Evolutionary conservation across 345 rosid genomes (phyloP), one percentile per base, ranked within the genome.

Genomic region (Murraya koenigii): DNA sequence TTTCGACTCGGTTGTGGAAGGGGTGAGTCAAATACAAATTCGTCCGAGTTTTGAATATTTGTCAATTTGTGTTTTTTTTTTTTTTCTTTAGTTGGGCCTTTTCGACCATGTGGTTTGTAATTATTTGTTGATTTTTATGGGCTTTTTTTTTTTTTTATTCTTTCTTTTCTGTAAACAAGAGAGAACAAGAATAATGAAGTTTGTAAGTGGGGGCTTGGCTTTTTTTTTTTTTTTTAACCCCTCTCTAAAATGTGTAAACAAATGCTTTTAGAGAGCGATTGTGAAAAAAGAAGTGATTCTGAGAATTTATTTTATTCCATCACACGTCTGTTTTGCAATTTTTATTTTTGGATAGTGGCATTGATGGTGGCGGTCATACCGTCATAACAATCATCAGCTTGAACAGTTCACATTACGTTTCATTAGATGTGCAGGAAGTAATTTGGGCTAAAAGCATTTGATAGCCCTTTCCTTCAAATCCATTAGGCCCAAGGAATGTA

Each of bases 41-140:
- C 90, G 79, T 79, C 92, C 84, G 86, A 84, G 86, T 85, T 84
- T 71, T 86, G 82, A 88, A 55, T 52, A 41, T 1, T 22, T 8
- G 60, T 41, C 17, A 44, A 44, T 44, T 44, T 44, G 8, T 8
- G 19, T 33, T 32, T 11, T 52, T 30, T 32, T 11, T 52, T 30
- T 59, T 17, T 44, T 74, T 35, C 26, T 15, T 19, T 66, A 20
- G 69, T 32, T 30, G 39, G 47, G 9, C 22, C 2, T 17, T 8
- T 17, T 49, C 4, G 15, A 17, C 56, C 6, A 52, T 52, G 22
- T 52, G 56, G 2, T 17, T 33, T 77, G 82, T 58, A 72, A 72
- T 56, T 75, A 78, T 77, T 60, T 68, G 65, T 35, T 32, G 14
- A 8, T 3, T 52, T 9, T 26, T 11, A 0, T 26, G n/a, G n/a